Conservation (phyloP, 768 basidiomycete species). For the Mycena polygramma region DNA sequence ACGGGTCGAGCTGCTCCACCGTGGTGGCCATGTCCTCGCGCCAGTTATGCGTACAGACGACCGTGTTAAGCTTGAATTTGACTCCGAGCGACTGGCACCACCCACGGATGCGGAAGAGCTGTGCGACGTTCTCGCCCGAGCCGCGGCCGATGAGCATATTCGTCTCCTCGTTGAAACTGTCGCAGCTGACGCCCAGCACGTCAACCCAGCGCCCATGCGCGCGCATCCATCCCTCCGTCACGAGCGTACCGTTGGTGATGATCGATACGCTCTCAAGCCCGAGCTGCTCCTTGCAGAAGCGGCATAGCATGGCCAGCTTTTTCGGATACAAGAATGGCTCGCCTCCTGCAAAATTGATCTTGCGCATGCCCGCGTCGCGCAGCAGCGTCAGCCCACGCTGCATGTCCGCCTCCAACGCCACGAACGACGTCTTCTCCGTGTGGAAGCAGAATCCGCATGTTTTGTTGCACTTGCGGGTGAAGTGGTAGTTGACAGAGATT, state of each 20-base stretch:
- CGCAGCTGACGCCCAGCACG: constrained; percentile 8
- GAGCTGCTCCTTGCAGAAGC: constrained; percentile 15
- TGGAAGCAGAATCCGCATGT: constrained; percentile 11
- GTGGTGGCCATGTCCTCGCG: constrained; percentile 5
- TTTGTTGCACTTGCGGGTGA: constrained; percentile 13
- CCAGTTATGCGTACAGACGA: constrained; percentile 10
- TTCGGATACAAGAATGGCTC: constrained; percentile 17
- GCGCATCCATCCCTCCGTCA: constrained; percentile 8
- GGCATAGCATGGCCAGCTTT: constrained; percentile 7
- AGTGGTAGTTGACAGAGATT: constrained; percentile 7
- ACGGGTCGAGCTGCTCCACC: constrained; percentile 14
- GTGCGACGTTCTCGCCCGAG: constrained; percentile 3
- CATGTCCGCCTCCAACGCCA: constrained; percentile 1
- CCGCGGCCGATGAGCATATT: constrained; percentile 11
- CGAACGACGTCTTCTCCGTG: constrained; percentile 16
- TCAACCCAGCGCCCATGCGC: constrained; percentile 7
- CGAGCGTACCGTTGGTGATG: constrained; percentile 12
- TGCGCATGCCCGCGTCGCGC: constrained; percentile 9
- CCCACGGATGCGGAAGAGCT: constrained; percentile 2
- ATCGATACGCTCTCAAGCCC: constrained; percentile 7
- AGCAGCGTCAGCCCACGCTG: constrained; percentile 11
- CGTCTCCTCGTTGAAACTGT: constrained; percentile 10
- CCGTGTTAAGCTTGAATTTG: constrained; percentile 11
- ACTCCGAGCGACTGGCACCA: constrained; percentile 8
- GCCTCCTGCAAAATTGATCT: constrained; percentile 5